Evolutionary conservation across 2,329 filamentous ascomycete species (phyloP), one percentile per base, ranked within the genome.

Genomic region (Aspergillus aculeatinus): DNA sequence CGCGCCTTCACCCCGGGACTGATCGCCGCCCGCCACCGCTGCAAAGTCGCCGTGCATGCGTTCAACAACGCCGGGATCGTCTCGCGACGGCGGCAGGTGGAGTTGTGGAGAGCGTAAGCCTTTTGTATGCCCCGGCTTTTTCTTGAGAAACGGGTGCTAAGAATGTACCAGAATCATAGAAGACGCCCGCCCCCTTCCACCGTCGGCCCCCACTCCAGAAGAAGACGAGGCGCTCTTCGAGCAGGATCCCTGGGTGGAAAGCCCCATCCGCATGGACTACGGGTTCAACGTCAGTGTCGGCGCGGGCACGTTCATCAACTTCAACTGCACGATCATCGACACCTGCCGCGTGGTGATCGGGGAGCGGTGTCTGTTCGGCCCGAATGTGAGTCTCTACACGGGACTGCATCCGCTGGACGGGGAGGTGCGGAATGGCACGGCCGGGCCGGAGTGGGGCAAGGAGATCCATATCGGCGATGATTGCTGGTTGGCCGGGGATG

Each of bases 381-480:
- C 91, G 2, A 89, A 91, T 70, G 89, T 91, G 48, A 86, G 81
- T 27, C 85, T 96, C 68, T 95, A 85, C 73, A 85, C 85, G 51
- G 91, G 84, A 2, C 87, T 84, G 0, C 92, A 96, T 73, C 91
- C 91, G 4, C 76, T 91, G 0, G 89, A 95, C 65, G 89, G 89
- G 0, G 81, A 81, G 2, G 66, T 92, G 4, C 85, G 91, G 29
- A 88, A 92, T 67, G 90, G 91, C 1, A 87, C 83, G 1, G 81
- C 83, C 12, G 91, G 91, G 0, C 90, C 90, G 0, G 91, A 96
- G 72, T 67, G 78, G 5, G 92, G 91, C 0, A 84, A 83, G 65
- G 83, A 88, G n/a, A 90, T 96, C 58, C 82, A 79, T 19, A 84
- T 95, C 54, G 90, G 87, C 0, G 87, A 91, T 62, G 92, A 96